Percentiles rank a stretch among this genome's conserved stretches.
Conservation (phyloP, 768 basidiomycete species). For the Hericium coralloides region DNA sequence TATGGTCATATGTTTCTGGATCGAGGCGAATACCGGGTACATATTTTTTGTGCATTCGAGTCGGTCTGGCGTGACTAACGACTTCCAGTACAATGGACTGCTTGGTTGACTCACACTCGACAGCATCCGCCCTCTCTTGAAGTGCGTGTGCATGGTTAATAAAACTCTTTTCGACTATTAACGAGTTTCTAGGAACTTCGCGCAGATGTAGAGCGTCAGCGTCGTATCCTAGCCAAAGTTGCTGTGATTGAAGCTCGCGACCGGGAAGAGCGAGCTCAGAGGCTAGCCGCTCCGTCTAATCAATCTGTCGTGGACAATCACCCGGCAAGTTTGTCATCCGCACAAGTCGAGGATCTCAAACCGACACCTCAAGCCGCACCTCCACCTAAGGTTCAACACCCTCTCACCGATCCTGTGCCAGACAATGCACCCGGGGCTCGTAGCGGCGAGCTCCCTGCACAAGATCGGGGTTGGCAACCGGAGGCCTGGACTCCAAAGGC, state of each 20-base stretch:
- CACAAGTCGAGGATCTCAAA: background rate
- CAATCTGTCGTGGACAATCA: background rate
- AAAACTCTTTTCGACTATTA: background rate
- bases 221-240: constrained; percentile 9
- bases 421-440: background rate
- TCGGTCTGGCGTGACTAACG: background rate
- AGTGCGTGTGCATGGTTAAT: constrained; percentile 1
- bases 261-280: constrained; percentile 7
- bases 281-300: background rate
- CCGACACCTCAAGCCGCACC: background rate
- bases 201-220: constrained; percentile 9
- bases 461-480: constrained; percentile 12
- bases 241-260: constrained; percentile 10
- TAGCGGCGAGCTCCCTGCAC: background rate
- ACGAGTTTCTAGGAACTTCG: constrained; percentile 8
- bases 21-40: constrained; percentile 11
- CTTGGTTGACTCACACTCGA: constrained; percentile 13
- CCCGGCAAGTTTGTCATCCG: background rate
- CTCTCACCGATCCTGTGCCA: background rate
- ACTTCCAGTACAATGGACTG: constrained; percentile 11
- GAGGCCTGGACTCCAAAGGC: constrained; percentile 9
- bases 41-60: background rate
- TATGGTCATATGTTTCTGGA: constrained; percentile 12
- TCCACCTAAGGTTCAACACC: background rate
- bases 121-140: constrained; percentile 6